Percentiles rank a stretch among this genome's conserved stretches.
These are phyloP conservation scores for Cyberlindnera meyerae DNA, from an alignment of 805 yeast genomes.

Conservation along the genomic window DNA sequence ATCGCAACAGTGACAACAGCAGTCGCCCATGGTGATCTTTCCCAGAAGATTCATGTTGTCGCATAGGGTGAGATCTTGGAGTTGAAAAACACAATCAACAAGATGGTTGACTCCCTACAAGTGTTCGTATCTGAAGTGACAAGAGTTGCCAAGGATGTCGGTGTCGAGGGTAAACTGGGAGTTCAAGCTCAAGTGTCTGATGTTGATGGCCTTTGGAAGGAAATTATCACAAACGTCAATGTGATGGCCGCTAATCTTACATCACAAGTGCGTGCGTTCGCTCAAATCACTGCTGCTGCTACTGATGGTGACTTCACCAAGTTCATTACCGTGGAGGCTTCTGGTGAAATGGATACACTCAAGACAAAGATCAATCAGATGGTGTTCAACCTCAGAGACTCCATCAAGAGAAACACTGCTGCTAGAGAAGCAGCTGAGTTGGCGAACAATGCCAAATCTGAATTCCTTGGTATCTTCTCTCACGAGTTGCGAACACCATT, in stretches of 20 bases:
- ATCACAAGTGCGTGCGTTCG: constrained; percentile 88
- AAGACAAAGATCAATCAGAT: constrained; percentile 62
- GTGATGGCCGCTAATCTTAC: constrained; percentile 94
- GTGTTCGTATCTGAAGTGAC: constrained; percentile 86
- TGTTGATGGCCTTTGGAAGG: constrained; percentile 90
- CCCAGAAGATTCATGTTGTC: constrained; percentile 81
- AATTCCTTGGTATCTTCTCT: constrained; percentile 83
- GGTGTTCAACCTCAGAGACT: constrained; percentile 83
- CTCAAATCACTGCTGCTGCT: constrained; percentile 90
- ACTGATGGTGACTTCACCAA: constrained; percentile 91
- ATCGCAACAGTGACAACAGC: constrained; percentile 92
- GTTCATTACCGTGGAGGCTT: constrained; percentile 85
- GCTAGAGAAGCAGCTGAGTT: constrained; percentile 93
- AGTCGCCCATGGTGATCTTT: constrained; percentile 89
- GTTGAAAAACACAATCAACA: constrained; percentile 79
- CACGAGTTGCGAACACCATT: constrained; percentile 88
- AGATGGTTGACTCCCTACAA: constrained; percentile 89
- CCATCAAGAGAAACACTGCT: constrained; percentile 86
- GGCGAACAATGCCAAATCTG: constrained; percentile 86
- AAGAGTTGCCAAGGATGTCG: constrained; percentile 87
- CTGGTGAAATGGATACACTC: constrained; percentile 75
- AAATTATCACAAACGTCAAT: constrained; percentile 84
- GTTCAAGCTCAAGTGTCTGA: constrained; percentile 89
- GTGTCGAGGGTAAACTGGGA: constrained; percentile 89
- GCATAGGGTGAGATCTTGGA: constrained; percentile 90